Evolutionary conservation across 768 basidiomycete species (phyloP), one percentile per base, ranked within the genome.

Genomic region (Boletus rex-veris): DNA sequence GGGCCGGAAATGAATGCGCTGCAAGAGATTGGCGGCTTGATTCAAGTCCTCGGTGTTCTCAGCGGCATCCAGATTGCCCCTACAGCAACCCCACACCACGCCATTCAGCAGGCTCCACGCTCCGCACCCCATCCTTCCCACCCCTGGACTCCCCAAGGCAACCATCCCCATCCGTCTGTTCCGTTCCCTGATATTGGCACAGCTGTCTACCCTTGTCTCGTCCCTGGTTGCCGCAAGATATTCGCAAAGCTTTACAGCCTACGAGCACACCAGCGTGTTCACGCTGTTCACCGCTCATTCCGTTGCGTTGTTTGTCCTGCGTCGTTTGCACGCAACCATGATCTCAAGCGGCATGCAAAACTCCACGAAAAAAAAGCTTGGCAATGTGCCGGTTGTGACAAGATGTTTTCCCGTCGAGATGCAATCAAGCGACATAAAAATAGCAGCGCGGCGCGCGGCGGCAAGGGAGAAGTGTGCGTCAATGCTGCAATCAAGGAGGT

Each of bases 401-500:
- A 88, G 69, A 72, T 85, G 19, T 91, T 90, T 64, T 86, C 86
- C 3, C 73, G 85, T n/a, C 77, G 85, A 41, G 89, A 91, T 65
- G 88, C 88, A 4, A 85, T 90, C 64, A 88, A 86, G 65, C 78
- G 86, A 21, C 89, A 90, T 58, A 87, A 86, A 68, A 83, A 85
- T 61, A 78, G 79, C 42, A 78, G 75, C 31, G 77, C 77, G 54
- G 70, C 70, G 35, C 75, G 81, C 16, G 81, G 80, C 16, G 75
- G 76, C 10, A 80, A 75, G 58, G 77, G 76, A 42, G 75, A 78
- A 58, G 63, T 65, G 24, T 90, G 88, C 59, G 68, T 80, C 40
- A 73, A 72, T 12, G 84, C 84, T 41, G 81, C 82, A 24, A 74
- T 88, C 7, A 71, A 78, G 45, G 88, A 90, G 65, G 82, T 88